A percentile compares a stretch with the other conserved stretches of the same genome.
These are phyloP conservation scores for Fraxinus excelsior DNA, from an alignment of 257 asterid species.

Conservation along the genomic window DNA sequence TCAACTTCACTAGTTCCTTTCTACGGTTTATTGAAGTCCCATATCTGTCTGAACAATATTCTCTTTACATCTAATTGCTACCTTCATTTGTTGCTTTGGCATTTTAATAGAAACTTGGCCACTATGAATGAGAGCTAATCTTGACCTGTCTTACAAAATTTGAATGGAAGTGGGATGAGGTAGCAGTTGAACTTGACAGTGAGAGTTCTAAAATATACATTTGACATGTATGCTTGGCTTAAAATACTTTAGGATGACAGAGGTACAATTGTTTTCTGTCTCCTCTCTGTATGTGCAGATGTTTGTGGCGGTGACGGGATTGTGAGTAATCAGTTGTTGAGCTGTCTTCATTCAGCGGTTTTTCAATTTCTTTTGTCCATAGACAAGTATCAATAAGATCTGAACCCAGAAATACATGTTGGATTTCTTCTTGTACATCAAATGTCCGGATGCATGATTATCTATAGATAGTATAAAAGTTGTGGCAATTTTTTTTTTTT, in stretches of 20 bases:
- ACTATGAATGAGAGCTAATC: not conserved
- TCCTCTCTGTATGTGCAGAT: not conserved
- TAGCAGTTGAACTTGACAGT: not conserved
- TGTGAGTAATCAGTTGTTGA: not conserved
- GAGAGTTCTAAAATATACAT: not conserved
- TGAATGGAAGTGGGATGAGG: not conserved
- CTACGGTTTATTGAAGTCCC: not conserved
- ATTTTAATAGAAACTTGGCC: not conserved
- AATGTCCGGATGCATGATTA: not conserved
- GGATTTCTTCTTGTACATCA: not conserved
- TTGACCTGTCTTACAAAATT: not conserved
- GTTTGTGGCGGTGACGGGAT: not conserved
- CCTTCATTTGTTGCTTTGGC: not conserved
- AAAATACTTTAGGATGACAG: not conserved
- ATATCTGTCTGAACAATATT: not conserved
- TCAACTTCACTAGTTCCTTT: not conserved
- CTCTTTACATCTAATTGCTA: not conserved
- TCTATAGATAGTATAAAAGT: not conserved
- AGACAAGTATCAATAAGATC: not conserved
- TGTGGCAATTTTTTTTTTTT: too few species aligned
- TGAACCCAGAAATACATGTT: not conserved
- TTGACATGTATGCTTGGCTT: not conserved
- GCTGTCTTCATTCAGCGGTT: not conserved
- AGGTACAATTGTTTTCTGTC: not conserved
- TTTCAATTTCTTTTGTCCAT: not conserved